phyloP scores from a whole-genome alignment of 768 basidiomycete species.

The Tricholoma terreum region DNA sequence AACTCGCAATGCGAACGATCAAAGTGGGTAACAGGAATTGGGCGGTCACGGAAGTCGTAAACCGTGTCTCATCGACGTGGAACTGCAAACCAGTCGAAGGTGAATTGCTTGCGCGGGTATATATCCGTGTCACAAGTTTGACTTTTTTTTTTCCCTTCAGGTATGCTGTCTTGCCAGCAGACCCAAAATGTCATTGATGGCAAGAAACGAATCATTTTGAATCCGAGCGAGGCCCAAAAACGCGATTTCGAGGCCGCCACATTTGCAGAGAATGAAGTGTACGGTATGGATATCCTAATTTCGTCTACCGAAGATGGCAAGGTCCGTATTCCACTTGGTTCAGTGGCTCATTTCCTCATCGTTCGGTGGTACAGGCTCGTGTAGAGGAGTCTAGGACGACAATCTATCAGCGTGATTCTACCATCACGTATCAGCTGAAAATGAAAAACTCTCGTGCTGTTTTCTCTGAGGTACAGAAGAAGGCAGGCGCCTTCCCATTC shows the following conservation, averaged over 20 bases:
- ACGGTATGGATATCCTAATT: constrained; percentile 89
- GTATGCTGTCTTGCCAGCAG: constrained; percentile 95
- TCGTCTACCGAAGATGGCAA: constrained; percentile 90
- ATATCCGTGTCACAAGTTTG: neutral
- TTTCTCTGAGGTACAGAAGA: constrained; percentile 97
- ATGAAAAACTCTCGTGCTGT: constrained; percentile 97
- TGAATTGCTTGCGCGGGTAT: constrained; percentile 25
- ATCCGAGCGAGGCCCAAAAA: constrained; percentile 82
- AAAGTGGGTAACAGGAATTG: constrained; percentile 96
- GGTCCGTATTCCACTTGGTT: constrained; percentile 39
- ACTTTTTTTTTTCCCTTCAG: constrained; percentile 33
- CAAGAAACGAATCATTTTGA: constrained; percentile 92
- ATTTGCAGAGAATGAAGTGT: constrained; percentile 93
- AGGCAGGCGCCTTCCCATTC: constrained; percentile 97
- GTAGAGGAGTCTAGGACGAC: constrained; percentile 87
- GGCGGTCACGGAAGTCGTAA: constrained; percentile 85
- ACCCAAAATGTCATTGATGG: constrained; percentile 93
- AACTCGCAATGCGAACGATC: constrained; percentile 86
- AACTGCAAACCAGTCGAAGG: constrained; percentile 95
- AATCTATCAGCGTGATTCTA: constrained; percentile 86
- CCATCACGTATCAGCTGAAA: constrained; percentile 92
- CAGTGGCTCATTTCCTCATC: neutral
- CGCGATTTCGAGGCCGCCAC: constrained; percentile 80
- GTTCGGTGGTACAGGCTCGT: constrained; percentile 59
- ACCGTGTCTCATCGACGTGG: constrained; percentile 66